Evolutionary conservation across 192 early-diverging fungal genomes (phyloP).

Genomic region (Geosiphon pyriformis): DNA sequence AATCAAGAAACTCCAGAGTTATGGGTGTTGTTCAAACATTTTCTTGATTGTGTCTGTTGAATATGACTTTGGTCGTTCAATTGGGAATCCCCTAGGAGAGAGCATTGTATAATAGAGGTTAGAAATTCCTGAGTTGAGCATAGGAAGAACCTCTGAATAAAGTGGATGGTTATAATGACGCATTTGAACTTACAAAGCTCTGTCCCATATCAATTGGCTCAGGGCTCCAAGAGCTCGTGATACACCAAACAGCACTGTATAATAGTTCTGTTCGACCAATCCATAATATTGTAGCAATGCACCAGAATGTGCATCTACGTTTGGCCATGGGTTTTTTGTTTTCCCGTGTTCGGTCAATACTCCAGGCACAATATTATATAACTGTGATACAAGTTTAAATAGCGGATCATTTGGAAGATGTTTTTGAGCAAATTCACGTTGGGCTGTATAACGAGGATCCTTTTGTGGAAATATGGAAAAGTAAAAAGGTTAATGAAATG

Average conservation of each 20-base stretch:
- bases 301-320: constrained; percentile 98
- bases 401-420: constrained; percentile 94
- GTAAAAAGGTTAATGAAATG: neutral
- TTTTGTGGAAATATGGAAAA: neutral
- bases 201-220: constrained; percentile 95
- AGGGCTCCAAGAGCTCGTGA: constrained; percentile 96
- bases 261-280: constrained; percentile 96
- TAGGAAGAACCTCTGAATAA: neutral
- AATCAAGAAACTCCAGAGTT: too few relatives aligned
- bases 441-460: constrained; percentile 96
- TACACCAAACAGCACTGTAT: constrained; percentile 99
- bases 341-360: constrained; percentile 98
- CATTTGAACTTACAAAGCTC: constrained; percentile 58
- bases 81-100: constrained; percentile 66
- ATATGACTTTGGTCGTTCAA: constrained; percentile 90
- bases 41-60: constrained; percentile 81
- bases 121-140: neutral
- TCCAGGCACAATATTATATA: constrained; percentile 96
- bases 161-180: too few relatives aligned
- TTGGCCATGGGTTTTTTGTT: constrained; percentile 99
- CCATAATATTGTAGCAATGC: constrained; percentile 95
- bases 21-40: too few relatives aligned
- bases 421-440: constrained; percentile 98
- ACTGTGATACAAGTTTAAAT: constrained; percentile 92
- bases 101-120: neutral